phyloP scores from a whole-genome alignment of 169 alveolate genomes.

The Amoebophrya sp. region DNA sequence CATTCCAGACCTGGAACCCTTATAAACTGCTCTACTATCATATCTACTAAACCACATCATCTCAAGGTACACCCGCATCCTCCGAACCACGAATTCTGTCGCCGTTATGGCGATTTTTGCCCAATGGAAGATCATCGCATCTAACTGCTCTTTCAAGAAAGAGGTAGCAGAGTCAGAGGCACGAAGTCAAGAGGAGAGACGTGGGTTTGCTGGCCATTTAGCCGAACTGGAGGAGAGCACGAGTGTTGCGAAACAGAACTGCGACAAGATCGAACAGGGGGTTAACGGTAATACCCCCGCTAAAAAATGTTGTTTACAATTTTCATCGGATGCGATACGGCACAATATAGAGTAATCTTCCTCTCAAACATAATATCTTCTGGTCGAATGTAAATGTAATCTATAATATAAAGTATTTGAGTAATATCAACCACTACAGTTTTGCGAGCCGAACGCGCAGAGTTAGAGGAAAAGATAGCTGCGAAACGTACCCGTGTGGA shows the following conservation, averaged over 20 bases:
- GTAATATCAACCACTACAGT: too few species aligned
- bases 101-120: background rate
- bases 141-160: background rate
- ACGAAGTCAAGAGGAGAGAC: background rate
- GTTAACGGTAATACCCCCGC: too few species aligned
- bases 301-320: too few species aligned
- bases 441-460: background rate
- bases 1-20: too few species aligned
- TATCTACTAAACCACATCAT: too few species aligned
- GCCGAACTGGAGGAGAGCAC: background rate
- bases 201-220: background rate
- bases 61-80: constrained; percentile 9
- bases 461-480: background rate
- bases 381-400: too few species aligned
- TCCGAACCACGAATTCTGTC: background rate
- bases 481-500: background rate
- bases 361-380: too few species aligned
- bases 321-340: too few species aligned
- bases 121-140: constrained; percentile 8
- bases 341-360: too few species aligned
- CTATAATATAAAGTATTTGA: too few species aligned
- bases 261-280: background rate
- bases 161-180: background rate
- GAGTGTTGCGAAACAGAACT: background rate
- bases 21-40: too few species aligned